A percentile compares a stretch with the other conserved stretches of the same genome.
phyloP scores from a whole-genome alignment of 106 monocot genomes.

The Platanthera guangdongensis region DNA sequence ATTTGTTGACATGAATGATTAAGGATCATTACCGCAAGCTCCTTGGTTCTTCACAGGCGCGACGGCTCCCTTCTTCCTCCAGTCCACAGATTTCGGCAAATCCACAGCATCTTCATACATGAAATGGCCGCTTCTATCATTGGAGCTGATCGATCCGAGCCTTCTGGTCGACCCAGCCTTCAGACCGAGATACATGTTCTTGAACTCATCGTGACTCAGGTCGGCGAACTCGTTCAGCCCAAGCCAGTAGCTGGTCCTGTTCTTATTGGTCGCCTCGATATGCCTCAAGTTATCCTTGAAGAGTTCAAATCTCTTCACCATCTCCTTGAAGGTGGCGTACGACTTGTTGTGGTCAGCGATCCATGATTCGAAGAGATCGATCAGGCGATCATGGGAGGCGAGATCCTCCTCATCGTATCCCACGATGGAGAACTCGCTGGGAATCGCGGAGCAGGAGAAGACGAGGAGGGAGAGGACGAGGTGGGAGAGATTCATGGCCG shows the following conservation, averaged over 20 bases:
- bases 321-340: slow-evolving; percentile 31
- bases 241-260: slow-evolving; percentile 37
- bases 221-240: slow-evolving; percentile 48
- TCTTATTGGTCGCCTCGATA: slow-evolving; percentile 32
- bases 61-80: slow-evolving; percentile 55
- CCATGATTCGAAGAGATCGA: slow-evolving; percentile 48
- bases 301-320: slow-evolving; percentile 30
- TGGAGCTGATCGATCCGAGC: not conserved
- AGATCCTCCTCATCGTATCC: slow-evolving; percentile 40
- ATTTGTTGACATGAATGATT: too few relatives aligned
- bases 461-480: slow-evolving; percentile 14
- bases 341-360: slow-evolving; percentile 28
- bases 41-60: slow-evolving; percentile 48
- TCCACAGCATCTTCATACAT: slow-evolving; percentile 17
- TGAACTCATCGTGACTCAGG: slow-evolving; percentile 48
- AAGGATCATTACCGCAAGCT: slow-evolving; percentile 25
- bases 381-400: slow-evolving; percentile 20
- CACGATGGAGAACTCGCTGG: slow-evolving; percentile 41
- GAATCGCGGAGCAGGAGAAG: slow-evolving; percentile 9
- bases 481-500: slow-evolving; percentile 17
- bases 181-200: slow-evolving; percentile 30
- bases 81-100: slow-evolving; percentile 42
- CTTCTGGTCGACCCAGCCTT: not conserved
- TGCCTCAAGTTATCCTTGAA: slow-evolving; percentile 48
- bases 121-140: slow-evolving; percentile 2